Conservation (phyloP, 768 basidiomycete species). For the Xanthoconium stramineum region DNA sequence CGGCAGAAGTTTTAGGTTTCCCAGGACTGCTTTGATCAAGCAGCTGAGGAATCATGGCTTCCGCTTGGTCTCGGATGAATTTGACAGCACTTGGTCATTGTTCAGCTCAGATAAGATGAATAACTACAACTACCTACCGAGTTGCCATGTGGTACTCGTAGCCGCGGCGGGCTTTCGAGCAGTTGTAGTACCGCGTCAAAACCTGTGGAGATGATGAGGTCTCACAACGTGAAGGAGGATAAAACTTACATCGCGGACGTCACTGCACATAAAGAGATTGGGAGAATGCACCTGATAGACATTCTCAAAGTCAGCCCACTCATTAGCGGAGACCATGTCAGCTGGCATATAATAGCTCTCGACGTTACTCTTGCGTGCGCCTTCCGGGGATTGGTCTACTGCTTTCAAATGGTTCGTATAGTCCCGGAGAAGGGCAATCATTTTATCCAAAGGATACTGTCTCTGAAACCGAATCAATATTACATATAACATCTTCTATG, state of each 20-base stretch:
- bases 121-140: conserved; percentile 45
- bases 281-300: conserved; percentile 91
- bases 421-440: conserved; percentile 56
- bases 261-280: conserved; percentile 70
- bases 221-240: background rate
- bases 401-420: conserved; percentile 56
- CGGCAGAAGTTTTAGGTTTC: conserved; percentile 31
- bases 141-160: conserved; percentile 89
- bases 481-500: background rate
- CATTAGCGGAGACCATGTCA: conserved; percentile 61
- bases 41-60: conserved; percentile 30
- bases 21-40: conserved; percentile 18
- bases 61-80: conserved; percentile 83
- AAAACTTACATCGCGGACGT: conserved; percentile 69
- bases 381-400: conserved; percentile 38
- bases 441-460: conserved; percentile 37
- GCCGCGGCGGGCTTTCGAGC: conserved; percentile 68
- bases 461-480: conserved; percentile 19
- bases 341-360: conserved; percentile 64
- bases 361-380: conserved; percentile 30
- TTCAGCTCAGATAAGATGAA: conserved; percentile 6
- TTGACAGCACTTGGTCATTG: conserved; percentile 56
- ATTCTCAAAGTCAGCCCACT: conserved; percentile 83
- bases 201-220: conserved; percentile 46
- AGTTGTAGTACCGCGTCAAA: conserved; percentile 85